Evolutionary conservation across 2,329 filamentous ascomycete species (phyloP).

Genomic region (Cladosporium sp.): DNA sequence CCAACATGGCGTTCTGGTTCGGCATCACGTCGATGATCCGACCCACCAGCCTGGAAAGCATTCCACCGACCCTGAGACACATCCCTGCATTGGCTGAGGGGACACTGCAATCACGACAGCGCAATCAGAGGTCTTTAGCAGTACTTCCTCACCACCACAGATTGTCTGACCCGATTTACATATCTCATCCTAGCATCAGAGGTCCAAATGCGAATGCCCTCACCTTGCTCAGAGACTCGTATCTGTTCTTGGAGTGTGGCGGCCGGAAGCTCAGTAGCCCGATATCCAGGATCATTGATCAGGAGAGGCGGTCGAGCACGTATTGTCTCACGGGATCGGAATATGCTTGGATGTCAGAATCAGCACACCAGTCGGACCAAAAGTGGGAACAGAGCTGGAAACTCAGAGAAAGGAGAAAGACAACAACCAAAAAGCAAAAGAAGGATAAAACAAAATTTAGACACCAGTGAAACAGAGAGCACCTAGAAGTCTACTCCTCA

Average conservation of each 20-base stretch:
- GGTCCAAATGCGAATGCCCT: background rate
- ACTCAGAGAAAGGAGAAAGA: background rate
- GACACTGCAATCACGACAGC: background rate
- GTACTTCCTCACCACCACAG: no score
- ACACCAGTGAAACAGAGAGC: no score
- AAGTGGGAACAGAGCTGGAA: background rate
- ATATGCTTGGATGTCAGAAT: background rate
- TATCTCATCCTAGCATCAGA: background rate
- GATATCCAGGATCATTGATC: background rate
- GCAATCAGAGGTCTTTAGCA: background rate
- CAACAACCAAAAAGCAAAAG: no score
- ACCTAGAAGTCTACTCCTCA: no score
- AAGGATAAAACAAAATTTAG: no score
- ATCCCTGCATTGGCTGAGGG: background rate
- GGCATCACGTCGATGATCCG: slow-evolving; percentile 6
- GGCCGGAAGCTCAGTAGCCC: no score
- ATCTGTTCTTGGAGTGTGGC: background rate
- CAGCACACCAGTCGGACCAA: background rate
- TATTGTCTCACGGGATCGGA: background rate
- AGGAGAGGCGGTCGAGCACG: background rate
- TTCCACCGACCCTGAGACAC: background rate
- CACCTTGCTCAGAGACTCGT: background rate
- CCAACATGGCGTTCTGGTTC: slow-evolving; percentile 9
- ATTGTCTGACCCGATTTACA: background rate
- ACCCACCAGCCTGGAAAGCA: background rate